Base-by-base conservation (phyloP, 495 filamentous ascomycete species). In the Sordaria brevicollis region DNA sequence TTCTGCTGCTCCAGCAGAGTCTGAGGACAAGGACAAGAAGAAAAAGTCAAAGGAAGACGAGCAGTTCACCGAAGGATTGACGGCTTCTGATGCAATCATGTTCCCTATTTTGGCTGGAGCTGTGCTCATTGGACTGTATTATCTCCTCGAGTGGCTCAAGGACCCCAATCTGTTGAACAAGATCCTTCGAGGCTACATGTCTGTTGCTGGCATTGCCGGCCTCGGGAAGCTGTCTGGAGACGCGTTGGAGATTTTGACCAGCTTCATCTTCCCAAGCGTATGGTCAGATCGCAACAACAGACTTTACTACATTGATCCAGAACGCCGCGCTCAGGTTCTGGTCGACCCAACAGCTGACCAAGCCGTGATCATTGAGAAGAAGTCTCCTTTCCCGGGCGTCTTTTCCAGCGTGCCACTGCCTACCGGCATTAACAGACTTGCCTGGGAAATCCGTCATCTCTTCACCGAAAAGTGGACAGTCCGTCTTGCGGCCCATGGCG, bases 141-240 rank as follows among this genome's bases (percentile, higher is more conserved):
- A 94, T 74, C 83, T 97, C 67, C 93, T 98, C 77, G 92, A 96
- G 74, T 96, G 90, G 86, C 84, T 96, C 33, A 86, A 95, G 72
- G 91, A 96, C 74, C 89, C 94, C 0, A 83, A 87, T 10, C 80
- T 95, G 10, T 74, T 99, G 74, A 98, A 94, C 80, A 91, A 90
- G 81, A 87, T 96, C 21, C 81, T 99, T 13, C 89, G 90, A 38
- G 89, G 86, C 74, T 98, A 99, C 81, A 93, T 97, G 78, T 92
- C 92, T 2, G 76, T 85, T 54, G 88, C 95, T 79, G 92, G 92
- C 0, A 77, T 96, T 15, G 89, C 91, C 68, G 90, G 91, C 65
- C 83, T 95, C 29, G 83, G 87, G 15, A 87, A 87, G 35, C 83
- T 96, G 17, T 71, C 90, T 41, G 89, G 88, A 25, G 93, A 98